Percentiles rank a stretch among this genome's conserved stretches.
Conservation (phyloP, 805 yeast genomes). For the Starmerella riodocensis region DNA sequence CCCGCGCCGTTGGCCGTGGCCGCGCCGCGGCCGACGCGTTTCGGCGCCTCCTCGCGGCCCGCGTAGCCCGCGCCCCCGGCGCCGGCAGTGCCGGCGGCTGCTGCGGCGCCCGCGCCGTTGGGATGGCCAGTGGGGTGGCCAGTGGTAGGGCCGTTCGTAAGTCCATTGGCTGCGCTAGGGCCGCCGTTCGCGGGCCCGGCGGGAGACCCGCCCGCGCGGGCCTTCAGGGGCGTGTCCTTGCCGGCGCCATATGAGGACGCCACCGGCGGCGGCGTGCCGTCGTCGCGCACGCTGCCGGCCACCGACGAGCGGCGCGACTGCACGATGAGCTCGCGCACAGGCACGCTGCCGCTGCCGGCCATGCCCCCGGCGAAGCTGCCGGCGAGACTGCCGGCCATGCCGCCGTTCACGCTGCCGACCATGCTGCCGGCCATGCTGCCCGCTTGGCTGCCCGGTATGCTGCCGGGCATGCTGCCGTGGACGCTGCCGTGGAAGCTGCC, state of each 20-base stretch:
- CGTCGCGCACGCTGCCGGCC: too few relatives aligned
- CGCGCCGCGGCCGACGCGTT: too few relatives aligned
- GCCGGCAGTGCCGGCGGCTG: too few relatives aligned
- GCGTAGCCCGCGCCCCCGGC: too few relatives aligned
- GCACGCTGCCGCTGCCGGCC: conserved; percentile 1
- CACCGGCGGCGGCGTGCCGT: too few relatives aligned
- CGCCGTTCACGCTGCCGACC: conserved; percentile 2
- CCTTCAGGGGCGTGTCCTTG: neutral
- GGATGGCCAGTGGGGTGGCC: too few relatives aligned
- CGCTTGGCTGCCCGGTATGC: conserved; percentile 5
- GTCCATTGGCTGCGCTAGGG: too few relatives aligned
- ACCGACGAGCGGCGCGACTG: conserved; percentile 2
- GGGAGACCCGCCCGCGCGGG: neutral
- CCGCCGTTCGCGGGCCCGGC: neutral
- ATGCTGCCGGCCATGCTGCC: neutral
- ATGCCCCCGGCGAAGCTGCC: conserved; percentile 4
- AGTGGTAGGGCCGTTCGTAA: too few relatives aligned
- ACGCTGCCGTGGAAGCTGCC: conserved; percentile 2
- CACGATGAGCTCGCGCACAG: conserved; percentile 1
- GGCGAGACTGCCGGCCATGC: conserved; percentile 3
- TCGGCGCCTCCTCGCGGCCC: too few relatives aligned
- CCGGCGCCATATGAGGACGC: neutral
- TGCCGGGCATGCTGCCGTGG: conserved; percentile 4
- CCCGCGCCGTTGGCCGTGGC: neutral
- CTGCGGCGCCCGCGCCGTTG: too few relatives aligned